These are phyloP conservation scores for Tilletia horrida DNA, from an alignment of 1,284 basidiomycete species.

Conservation along the genomic window DNA sequence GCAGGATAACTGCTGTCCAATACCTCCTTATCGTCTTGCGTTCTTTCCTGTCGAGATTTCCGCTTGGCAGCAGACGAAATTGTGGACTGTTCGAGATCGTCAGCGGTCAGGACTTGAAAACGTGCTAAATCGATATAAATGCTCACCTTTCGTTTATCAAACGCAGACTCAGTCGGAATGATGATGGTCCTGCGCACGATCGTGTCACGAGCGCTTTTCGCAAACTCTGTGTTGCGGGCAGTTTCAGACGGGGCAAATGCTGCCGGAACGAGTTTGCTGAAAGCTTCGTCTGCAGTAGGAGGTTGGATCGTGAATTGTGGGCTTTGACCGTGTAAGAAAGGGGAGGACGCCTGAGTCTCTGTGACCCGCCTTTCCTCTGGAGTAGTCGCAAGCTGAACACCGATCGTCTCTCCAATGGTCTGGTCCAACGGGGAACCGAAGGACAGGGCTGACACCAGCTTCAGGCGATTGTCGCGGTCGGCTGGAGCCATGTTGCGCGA, in stretches of 20 bases:
- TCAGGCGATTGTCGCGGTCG: slow-evolving; percentile 3
- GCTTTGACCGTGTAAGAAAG: too few species aligned
- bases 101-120: not conserved
- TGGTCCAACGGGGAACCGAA: slow-evolving; percentile 15
- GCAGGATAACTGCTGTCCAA: not conserved
- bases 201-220: slow-evolving; percentile 41
- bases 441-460: slow-evolving; percentile 1
- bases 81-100: slow-evolving; percentile 12
- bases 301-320: too few species aligned
- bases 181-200: slow-evolving; percentile 48
- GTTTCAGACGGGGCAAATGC: not conserved
- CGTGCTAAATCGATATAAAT: too few species aligned
- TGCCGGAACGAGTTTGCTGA: too few species aligned
- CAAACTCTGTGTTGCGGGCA: not conserved
- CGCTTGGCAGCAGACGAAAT: slow-evolving; percentile 28
- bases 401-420: slow-evolving; percentile 7
- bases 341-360: too few species aligned
- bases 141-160: slow-evolving; percentile 28
- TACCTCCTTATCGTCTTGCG: not conserved
- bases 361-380: not conserved
- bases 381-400: not conserved
- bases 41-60: slow-evolving; percentile 25
- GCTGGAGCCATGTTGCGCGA: slow-evolving; percentile 17
- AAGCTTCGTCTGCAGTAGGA: too few species aligned
- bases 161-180: slow-evolving; percentile 31